Evolutionary conservation across 306 rosid species (phyloP), one percentile per base, ranked within the genome.

Genomic region (Citrullus colocynthis): DNA sequence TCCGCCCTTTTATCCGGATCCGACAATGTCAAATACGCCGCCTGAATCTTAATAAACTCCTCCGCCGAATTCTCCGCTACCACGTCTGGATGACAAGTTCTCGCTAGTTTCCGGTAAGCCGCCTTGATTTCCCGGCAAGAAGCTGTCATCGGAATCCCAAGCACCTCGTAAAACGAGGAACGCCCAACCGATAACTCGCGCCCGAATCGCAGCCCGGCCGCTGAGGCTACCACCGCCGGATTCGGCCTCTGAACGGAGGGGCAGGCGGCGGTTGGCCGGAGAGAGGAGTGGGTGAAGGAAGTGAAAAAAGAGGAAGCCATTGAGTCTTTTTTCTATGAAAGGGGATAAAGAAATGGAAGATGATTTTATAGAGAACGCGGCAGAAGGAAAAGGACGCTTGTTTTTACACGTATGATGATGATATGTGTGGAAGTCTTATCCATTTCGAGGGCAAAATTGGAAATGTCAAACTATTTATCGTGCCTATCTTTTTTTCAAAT

Each of bases 21-120:
- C 2, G 91, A 90, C 18, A 90, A 60, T 1, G 91, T 92, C 24
- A 88, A 83, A 76, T 92, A 92, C 45, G 97, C 97, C 12, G 85
- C 81, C 61, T 87, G 87, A 48, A 88, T 82, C 69, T 80, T 84
- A 79, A 86, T 88, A 83, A 92, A 92, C 75, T 90, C 85, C 34
- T 64, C 79, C 1, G 90, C 81, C 11, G 96, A 92, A 9, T 37
- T 74, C 79, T 92, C 88, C 81, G 90, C 84, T 72, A 86, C 97
- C 30, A 87, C 93, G 20, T 92, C 96, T 14, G 97, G 97, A 69
- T 92, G 97, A 15, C 83, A 88, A 0, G 79, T 82, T 56, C 97
- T 92, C 2, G 97, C 97, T 0, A 90, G 86, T 45, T 78, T 88
- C 55, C 96, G 82, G 14, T 92, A 92, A 0, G 97, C 96, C 1